Conservation (phyloP, 176 grass and related monocot species). For the Carex cristatella region DNA sequence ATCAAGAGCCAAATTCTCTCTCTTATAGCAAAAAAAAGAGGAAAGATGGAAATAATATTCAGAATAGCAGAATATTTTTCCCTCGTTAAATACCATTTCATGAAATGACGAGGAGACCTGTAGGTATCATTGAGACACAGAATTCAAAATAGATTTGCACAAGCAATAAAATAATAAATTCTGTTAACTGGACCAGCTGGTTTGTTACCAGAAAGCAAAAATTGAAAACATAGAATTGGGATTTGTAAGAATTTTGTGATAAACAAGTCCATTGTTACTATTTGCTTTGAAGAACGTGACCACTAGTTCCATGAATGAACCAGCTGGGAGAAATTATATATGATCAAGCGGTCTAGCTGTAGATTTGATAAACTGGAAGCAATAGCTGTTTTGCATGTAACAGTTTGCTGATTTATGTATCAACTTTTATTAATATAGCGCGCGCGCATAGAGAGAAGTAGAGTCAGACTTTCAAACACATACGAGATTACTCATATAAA, state of each 20-base stretch:
- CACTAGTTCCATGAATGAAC: neutral
- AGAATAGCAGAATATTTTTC: neutral
- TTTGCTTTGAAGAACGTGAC: neutral
- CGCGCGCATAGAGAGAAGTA: too few species aligned
- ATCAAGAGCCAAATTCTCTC: too few species aligned
- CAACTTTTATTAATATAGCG: neutral
- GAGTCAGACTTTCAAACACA: too few species aligned
- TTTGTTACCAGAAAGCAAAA: neutral
- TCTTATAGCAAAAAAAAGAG: too few species aligned
- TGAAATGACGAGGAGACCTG: neutral
- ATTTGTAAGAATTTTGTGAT: neutral
- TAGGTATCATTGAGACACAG: too few species aligned
- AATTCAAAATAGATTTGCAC: neutral
- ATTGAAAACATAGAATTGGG: neutral
- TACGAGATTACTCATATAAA: too few species aligned
- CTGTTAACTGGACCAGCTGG: neutral
- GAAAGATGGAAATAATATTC: too few species aligned
- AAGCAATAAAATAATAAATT: neutral
- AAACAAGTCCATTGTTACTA: neutral
- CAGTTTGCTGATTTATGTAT: neutral
- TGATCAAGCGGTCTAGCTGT: neutral
- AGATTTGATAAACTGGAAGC: neutral
- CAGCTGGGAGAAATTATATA: constrained; percentile 4
- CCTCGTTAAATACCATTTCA: neutral
- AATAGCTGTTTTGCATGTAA: neutral